Conservation (phyloP, 805 yeast genomes). For the Kuraishia piskuri region DNA sequence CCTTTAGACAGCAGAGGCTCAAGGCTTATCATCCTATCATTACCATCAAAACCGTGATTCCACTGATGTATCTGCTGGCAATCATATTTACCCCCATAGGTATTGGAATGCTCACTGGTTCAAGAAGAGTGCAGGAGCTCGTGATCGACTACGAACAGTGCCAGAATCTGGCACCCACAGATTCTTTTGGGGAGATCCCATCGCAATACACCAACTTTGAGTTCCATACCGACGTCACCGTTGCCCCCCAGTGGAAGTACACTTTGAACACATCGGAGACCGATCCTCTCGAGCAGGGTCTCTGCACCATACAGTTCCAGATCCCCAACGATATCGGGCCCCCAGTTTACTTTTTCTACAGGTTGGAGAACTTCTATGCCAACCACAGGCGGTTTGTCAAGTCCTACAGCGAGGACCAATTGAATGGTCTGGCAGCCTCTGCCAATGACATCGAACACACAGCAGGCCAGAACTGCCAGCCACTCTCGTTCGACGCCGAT, state of each 20-base stretch:
- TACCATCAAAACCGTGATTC: slow-evolving; percentile 87
- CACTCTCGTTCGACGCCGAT: slow-evolving; percentile 39
- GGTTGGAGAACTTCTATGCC: slow-evolving; percentile 80
- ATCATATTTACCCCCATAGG: slow-evolving; percentile 89
- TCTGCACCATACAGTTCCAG: slow-evolving; percentile 67
- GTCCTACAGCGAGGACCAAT: slow-evolving; percentile 72
- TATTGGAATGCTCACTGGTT: slow-evolving; percentile 70
- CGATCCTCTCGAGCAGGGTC: slow-evolving; percentile 35
- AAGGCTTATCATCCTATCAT: slow-evolving; percentile 67
- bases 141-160: slow-evolving; percentile 74
- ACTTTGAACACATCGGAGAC: slow-evolving; percentile 29
- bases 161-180: slow-evolving; percentile 33
- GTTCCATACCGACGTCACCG: slow-evolving; percentile 35
- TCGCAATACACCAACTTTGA: slow-evolving; percentile 43
- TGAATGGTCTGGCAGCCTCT: slow-evolving; percentile 65
- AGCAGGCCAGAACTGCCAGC: slow-evolving; percentile 52
- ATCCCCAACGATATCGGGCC: slow-evolving; percentile 66
- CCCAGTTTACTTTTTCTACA: slow-evolving; percentile 73
- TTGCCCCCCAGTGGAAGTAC: slow-evolving; percentile 62
- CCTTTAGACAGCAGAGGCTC: slow-evolving; percentile 48
- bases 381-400: slow-evolving; percentile 93
- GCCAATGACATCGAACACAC: slow-evolving; percentile 43
- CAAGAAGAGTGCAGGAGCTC: slow-evolving; percentile 68
- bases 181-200: slow-evolving; percentile 49
- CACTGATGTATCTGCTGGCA: slow-evolving; percentile 66